Evolutionary conservation across 78 protist genomes (phyloP).

Genomic region (Capsaspora owczarzaki): DNA sequence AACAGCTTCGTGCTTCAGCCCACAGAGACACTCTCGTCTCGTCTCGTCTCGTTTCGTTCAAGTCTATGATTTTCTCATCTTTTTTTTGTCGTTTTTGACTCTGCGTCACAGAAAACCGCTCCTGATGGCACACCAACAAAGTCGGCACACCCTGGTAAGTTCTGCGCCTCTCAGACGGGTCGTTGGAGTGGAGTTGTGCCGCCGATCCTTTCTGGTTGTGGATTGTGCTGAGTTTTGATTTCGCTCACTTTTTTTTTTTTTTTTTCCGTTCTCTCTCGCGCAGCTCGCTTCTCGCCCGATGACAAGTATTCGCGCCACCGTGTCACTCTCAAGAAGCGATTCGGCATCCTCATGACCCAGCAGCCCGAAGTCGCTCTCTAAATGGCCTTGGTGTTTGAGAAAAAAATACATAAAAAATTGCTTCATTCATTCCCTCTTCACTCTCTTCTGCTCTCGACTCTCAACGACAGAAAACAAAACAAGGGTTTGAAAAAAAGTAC

Average conservation of each 20-base stretch:
- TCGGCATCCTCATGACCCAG: constrained; percentile 63
- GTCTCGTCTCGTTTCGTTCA: background rate
- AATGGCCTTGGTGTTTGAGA: no score
- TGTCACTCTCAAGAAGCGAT: constrained; percentile 63
- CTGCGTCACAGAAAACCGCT: constrained; percentile 26
- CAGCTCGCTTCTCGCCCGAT: constrained; percentile 78
- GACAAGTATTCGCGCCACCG: constrained; percentile 73
- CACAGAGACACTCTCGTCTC: background rate
- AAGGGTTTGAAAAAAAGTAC: no score
- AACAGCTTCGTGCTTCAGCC: background rate
- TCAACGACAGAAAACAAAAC: no score
- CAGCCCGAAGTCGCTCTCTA: background rate
- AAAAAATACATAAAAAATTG: no score
- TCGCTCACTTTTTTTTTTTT: background rate
- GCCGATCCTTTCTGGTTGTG: background rate
- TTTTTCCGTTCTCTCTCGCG: background rate
- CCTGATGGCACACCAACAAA: constrained; percentile 30
- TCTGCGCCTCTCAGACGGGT: background rate
- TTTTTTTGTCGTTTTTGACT: no score
- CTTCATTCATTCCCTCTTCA: no score
- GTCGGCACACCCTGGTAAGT: constrained; percentile 40
- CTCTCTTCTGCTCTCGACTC: no score
- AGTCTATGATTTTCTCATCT: no score
- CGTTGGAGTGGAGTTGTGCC: background rate
- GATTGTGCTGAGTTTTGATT: background rate